A percentile compares a stretch with the other conserved stretches of the same genome.
phyloP scores from a whole-genome alignment of 1,139 yeast genomes.

The Nadsonia commutata region DNA sequence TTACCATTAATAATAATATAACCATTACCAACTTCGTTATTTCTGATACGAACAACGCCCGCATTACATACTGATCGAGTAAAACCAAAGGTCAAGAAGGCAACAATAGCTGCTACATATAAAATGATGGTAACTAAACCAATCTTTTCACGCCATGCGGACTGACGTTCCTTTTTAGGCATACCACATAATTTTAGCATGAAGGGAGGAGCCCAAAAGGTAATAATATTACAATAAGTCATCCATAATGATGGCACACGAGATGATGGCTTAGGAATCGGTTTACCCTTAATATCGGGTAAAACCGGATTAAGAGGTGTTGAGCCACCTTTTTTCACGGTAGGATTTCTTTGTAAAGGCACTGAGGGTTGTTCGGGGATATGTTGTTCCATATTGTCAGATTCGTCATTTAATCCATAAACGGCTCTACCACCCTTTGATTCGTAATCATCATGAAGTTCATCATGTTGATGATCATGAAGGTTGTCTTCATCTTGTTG shows the following conservation, averaged over 20 bases:
- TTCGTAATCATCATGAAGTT: constrained; percentile 9
- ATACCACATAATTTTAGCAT: constrained; percentile 61
- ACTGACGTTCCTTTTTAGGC: constrained; percentile 64
- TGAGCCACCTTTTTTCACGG: constrained; percentile 2
- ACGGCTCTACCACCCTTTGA: constrained; percentile 35
- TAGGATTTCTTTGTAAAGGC: constrained; percentile 3
- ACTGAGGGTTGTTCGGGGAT: constrained; percentile 3
- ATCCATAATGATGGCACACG: constrained; percentile 47
- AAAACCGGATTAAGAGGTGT: not conserved
- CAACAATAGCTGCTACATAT: constrained; percentile 63
- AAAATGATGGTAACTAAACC: constrained; percentile 67
- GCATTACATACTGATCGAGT: constrained; percentile 68
- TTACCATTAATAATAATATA: constrained; percentile 68
- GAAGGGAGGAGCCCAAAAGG: constrained; percentile 88
- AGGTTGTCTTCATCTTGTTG: constrained; percentile 9
- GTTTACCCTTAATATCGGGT: constrained; percentile 4
- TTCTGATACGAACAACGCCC: constrained; percentile 36
- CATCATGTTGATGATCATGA: constrained; percentile 8
- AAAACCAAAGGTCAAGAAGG: constrained; percentile 83
- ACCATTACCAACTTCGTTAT: constrained; percentile 43
- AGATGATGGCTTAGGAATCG: constrained; percentile 1
- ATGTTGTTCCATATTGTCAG: constrained; percentile 14
- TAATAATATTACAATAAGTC: constrained; percentile 59
- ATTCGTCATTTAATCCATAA: constrained; percentile 49
- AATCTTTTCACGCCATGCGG: constrained; percentile 95